Base-by-base conservation (phyloP, 192 early-diverging fungal species). In the Umbelopsis sp. region DNA sequence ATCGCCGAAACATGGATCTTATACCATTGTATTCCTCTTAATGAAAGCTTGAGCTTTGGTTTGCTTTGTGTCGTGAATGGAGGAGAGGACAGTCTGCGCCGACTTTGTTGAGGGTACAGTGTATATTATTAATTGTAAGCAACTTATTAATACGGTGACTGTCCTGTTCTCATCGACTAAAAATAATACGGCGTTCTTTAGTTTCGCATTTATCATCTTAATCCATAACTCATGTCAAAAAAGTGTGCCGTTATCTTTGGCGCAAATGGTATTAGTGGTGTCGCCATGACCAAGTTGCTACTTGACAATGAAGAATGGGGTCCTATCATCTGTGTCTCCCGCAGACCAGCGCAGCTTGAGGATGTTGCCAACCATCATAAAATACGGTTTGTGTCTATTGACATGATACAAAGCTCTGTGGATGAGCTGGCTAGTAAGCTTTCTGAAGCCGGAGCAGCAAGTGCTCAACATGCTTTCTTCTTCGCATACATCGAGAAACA, bases 211-310 rank as follows among this genome's bases (percentile, higher is more conserved):
- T 44, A 44, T 12, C 43, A 44, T 44, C 43, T 44, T 44, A 44
- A 12, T 44, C 5, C 12, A 5, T 12, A 9, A 44, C 5, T 12
- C 21, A 62, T 62, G 56, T 62, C 56, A n/a, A 62, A 20, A 62
- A 62, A 36, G 56, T 62, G 56, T 20, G 66, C 66, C 3, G 14
- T 67, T 12, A 31, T 67, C 66, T 67, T 67, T 45, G 66, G 66
- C 7, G 66, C 66, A 4, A 67, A 45, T 8, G 66, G 66, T 43
- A 47, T 67, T 21, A 45, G 43, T 24, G 66, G 66, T 26, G 24
- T 67, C 26, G 66, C 66, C 24, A 44, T 67, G 38, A 44, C 45
- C 2, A 47, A 67, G 45, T 14, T 20, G 3, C 22, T 67, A 0
- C 45, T 67, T 21, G 66, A 11, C 6, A 67, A 25, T 21, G 38